Evolutionary conservation across 2,329 filamentous ascomycete genomes (phyloP), one percentile per base, ranked within the genome.

Genomic region (Fusarium kyushuense): DNA sequence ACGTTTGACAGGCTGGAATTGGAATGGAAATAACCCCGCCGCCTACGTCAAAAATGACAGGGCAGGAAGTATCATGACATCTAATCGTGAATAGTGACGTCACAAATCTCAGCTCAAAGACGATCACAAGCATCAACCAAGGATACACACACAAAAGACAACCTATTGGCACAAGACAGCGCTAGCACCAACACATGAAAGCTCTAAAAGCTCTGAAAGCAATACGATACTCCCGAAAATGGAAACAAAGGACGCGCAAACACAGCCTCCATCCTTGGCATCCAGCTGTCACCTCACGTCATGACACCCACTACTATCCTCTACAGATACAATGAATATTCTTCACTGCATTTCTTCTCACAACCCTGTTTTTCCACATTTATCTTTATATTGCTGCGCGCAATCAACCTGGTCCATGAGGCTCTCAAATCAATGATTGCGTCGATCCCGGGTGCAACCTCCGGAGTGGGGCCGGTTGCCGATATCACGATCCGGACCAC

Each of bases 31-130:
- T 58, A 43, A 45, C 63, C 62, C 66, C 67, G 67, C 67, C 66
- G 32, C 66, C 63, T 69, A 69, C 67, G 67, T 69, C 66, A 63
- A 69, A 47, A 32, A 10, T 64, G 45, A 49, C 54, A 64, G 54
- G 46, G 36, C 46, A 67, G 42, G 23, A 16, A 49, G 36, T 47
- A 63, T 63, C 58, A 58, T 63, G 60, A 35, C 58, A 63, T 63
- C n/a, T 45, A n/a, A 36, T 41, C 33, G 38, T 19, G 2, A 5
- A 29, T 36, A 27, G 54, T 68, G 65, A 67, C 65, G 65, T 67
- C 65, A 67, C 55, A 54, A 19, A 35, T 54, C 43, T 53, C 47
- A 67, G 54, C 55, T 64, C 43, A 47, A 49, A 54, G 58, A 23
- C 40, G 23, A 49, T 63, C 41, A 48, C 14, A 40, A 38, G 23